Evolutionary conservation across 208 protist genomes (phyloP), one percentile per base, ranked within the genome.

Genomic region (Leishmania gerbilli): DNA sequence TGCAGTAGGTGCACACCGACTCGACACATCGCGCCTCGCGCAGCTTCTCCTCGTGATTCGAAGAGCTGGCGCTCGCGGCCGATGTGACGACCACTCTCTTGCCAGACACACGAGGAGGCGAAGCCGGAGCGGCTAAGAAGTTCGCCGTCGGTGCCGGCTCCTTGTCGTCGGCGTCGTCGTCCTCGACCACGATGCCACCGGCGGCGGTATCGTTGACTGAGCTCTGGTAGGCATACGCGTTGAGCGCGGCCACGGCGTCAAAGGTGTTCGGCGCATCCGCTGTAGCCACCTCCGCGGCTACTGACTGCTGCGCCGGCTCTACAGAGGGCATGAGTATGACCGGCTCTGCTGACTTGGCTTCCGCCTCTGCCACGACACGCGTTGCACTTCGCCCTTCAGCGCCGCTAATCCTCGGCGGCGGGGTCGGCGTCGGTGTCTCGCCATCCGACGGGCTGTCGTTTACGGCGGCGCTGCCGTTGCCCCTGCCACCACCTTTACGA

Each of bases 141-240:
- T 58, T 31, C 15, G 42, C 53, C 21, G 42, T 31, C 79, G 24
- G 17, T 37, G 53, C 15, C 6, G 56, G 21, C 56, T 45, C 53
- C 55, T 21, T 40, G 40, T 60, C 53, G 13, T 71, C 49, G 55
- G 37, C 62, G n/a, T 55, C 65, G 42, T n/a, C 47, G 11, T 55
- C 47, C 31, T 47, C 53, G 53, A 55, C 6, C 53, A 62, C 37
- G 24, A 40, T 42, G n/a, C 47, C 47, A 40, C 34, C 64, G 19
- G 34, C 31, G 6, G 64, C 34, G 51, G 34, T 58, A 15, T 2
- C 19, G 31, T 51, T 49, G n/a, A 62, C 51, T 11, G 79, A 64
- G 34, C 68, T 87, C 51, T 84, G 47, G 60, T 86, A 55, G 2
- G 78, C 85, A 64, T 80, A 88, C 11, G 80, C 78, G 64, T 88